A percentile compares a stretch with the other conserved stretches of the same genome.
These are phyloP conservation scores for Allomyces javanicus DNA, from an alignment of 192 early-diverging fungal species.

Conservation along the genomic window DNA sequence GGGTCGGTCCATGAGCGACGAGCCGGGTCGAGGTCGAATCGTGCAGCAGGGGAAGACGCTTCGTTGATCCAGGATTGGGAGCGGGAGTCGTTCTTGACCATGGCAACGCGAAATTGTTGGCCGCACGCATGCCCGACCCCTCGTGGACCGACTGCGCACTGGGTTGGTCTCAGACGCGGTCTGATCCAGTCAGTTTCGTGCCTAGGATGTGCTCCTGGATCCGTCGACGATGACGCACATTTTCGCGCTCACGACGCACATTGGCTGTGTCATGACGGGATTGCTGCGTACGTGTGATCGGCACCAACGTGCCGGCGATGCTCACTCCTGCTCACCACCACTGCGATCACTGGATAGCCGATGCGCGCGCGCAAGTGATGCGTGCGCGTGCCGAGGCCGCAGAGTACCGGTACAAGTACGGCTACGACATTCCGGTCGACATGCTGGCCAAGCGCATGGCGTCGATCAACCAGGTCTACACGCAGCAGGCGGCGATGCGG, in stretches of 20 bases:
- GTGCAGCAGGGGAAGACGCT: neutral
- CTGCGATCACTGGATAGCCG: slow-evolving; percentile 30
- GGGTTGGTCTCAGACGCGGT: neutral
- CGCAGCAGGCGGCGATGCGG: slow-evolving; percentile 96
- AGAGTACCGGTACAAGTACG: slow-evolving; percentile 96
- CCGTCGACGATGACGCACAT: slow-evolving; percentile 79
- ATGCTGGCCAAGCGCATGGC: slow-evolving; percentile 95
- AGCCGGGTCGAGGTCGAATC: neutral
- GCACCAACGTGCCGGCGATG: neutral
- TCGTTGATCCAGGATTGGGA: neutral
- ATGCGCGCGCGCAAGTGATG: slow-evolving; percentile 79
- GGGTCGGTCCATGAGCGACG: neutral
- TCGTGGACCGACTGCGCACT: neutral
- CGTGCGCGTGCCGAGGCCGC: slow-evolving; percentile 89
- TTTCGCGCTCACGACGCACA: slow-evolving; percentile 72
- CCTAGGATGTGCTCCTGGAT: slow-evolving; percentile 78
- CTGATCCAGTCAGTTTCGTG: neutral
- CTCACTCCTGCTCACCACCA: slow-evolving; percentile 1
- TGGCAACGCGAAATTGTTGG: too few relatives aligned
- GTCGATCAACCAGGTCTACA: slow-evolving; percentile 97
- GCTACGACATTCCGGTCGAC: slow-evolving; percentile 91
- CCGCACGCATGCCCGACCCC: too few relatives aligned
- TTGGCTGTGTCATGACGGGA: slow-evolving; percentile 99
- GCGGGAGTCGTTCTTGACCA: too few relatives aligned
- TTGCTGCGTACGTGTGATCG: slow-evolving; percentile 37